Evolutionary conservation across 202 grass and related monocot genomes (phyloP).

Genomic region (Cymbopogon flexuosus): DNA sequence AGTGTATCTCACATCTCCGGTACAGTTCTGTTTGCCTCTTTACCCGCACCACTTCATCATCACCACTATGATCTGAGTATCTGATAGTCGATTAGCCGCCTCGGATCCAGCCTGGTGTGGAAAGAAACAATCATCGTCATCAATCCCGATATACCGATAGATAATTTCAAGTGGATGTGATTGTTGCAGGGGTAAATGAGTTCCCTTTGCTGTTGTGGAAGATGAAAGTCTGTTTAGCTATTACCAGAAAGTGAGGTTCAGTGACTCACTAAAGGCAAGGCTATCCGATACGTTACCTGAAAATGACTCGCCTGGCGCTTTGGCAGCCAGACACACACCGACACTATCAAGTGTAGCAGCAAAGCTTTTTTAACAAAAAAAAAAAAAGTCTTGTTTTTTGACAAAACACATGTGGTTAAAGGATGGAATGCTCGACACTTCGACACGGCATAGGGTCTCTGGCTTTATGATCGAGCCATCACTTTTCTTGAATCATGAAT

Average conservation of each 20-base stretch:
- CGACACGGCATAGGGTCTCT: neutral
- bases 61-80: conserved; percentile 6
- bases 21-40: conserved; percentile 22
- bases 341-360: conserved; percentile 9
- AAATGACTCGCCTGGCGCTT: conserved; percentile 18
- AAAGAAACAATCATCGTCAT: neutral
- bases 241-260: conserved; percentile 28
- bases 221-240: conserved; percentile 25
- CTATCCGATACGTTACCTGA: conserved; percentile 20
- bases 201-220: neutral
- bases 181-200: neutral
- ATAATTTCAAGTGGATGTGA: neutral
- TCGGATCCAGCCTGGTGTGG: conserved; percentile 34
- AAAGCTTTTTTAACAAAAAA: neutral
- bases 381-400: neutral
- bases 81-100: conserved; percentile 22
- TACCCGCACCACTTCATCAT: conserved; percentile 2
- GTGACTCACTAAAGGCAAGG: conserved; percentile 19
- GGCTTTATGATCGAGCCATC: conserved; percentile 5
- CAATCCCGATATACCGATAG: neutral
- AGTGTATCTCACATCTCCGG: conserved; percentile 43
- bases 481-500: conserved; percentile 2
- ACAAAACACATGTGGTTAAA: neutral
- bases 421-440: neutral
- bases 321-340: conserved; percentile 20